Conservation (phyloP, 768 basidiomycete species). For the Steccherinum ochraceum region DNA sequence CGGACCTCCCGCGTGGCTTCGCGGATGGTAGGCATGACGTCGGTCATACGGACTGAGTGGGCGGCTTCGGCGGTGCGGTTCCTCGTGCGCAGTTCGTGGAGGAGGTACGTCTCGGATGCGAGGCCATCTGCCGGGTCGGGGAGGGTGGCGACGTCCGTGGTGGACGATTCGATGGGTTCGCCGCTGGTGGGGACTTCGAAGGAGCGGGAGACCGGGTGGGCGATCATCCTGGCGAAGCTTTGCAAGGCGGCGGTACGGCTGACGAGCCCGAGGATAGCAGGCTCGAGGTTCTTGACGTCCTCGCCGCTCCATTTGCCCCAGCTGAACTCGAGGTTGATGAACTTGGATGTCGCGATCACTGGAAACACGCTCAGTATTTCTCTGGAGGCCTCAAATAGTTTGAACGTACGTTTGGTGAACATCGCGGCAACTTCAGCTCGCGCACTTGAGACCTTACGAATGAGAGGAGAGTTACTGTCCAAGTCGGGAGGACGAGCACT, state of each 20-base stretch:
- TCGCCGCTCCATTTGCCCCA: slow-evolving; percentile 41
- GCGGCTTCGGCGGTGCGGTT: slow-evolving; percentile 22
- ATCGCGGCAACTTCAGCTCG: slow-evolving; percentile 14
- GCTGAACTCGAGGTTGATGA: slow-evolving; percentile 37
- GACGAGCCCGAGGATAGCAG: slow-evolving; percentile 29
- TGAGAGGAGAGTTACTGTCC: slow-evolving; percentile 14
- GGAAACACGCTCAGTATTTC: not conserved
- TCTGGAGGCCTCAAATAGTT: not conserved
- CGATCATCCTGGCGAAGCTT: slow-evolving; percentile 24
- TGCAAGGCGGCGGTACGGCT: slow-evolving; percentile 31
- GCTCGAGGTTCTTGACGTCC: slow-evolving; percentile 30
- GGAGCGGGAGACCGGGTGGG: slow-evolving; percentile 7
- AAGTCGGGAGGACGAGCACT: slow-evolving; percentile 16
- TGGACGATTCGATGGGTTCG: not conserved
- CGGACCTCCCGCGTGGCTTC: slow-evolving; percentile 30
- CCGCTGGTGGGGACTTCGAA: slow-evolving; percentile 10
- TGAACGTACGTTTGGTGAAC: slow-evolving; percentile 24
- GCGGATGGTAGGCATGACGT: slow-evolving; percentile 30
- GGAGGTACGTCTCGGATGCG: slow-evolving; percentile 29
- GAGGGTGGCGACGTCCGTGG: slow-evolving; percentile 3
- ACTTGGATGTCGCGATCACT: slow-evolving; percentile 29
- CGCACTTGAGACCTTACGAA: slow-evolving; percentile 14
- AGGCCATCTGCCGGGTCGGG: slow-evolving; percentile 5
- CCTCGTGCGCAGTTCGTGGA: slow-evolving; percentile 25
- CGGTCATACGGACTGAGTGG: slow-evolving; percentile 24